Base-by-base conservation (phyloP, 257 asterid genomes). In the Solanum tarijense region DNA sequence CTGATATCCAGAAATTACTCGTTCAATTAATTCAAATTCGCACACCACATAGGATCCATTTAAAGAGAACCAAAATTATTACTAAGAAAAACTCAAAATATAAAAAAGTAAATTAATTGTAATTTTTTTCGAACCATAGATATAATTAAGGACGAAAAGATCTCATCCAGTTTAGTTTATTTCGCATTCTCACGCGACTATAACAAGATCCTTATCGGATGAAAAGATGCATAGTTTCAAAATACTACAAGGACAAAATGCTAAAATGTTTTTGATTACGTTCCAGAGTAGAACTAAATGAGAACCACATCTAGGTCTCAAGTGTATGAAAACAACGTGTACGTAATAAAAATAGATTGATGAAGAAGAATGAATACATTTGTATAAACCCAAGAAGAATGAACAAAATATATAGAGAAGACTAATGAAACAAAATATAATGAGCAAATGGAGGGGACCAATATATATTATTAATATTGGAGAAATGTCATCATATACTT, bases 311-410 rank as follows among this genome's bases (percentile, higher is more conserved):
- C 41, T 41, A 68, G 35, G 20, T 71, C 78, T 29, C 86, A 82
- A 82, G 18, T 82, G 41, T 82, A 48, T 48, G 85, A 82, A 48
- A 81, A 83, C 78, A 38, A 78, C 48, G 87, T 81, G 85, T 83
- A 82, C 21, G 84, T 31, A 58, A 69, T 11, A n/a, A 65, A 65
- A 36, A 27, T 52, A 74, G 43, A 41, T 43, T n/a, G 18, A 73
- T 18, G 31, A 87, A 55, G 12, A 20, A 31, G 69, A 83, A 75
- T 55, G 38, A n/a, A 75, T 60, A 34, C 43, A 35, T 72, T 72
- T 32, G 43, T 88, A 89, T 88, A 84, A 73, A 87, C 84, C 88
- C 93, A 92, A 90, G 88, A 75, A 89, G 89, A 92, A 92, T 91
- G 90, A 89, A 87, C 93, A 88, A 89, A 91, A 27, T 13, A 43